Conservation (phyloP, 1,139 yeast species). For the Wickerhamomyces sp. region DNA sequence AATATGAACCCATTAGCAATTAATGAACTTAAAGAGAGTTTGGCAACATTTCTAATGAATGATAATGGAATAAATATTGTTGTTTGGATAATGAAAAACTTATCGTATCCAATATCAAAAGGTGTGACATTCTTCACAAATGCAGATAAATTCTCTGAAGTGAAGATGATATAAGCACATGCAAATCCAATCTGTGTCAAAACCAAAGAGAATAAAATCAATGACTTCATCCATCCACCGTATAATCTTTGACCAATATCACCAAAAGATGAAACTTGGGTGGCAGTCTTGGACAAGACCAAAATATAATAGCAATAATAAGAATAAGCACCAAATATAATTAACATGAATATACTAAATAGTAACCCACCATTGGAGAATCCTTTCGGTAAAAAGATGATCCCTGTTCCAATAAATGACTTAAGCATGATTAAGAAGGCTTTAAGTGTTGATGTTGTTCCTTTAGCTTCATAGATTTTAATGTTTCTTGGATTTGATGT, state of each 20-base stretch:
- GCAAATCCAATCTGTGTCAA: constrained; percentile 74
- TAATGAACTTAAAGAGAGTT: constrained; percentile 61
- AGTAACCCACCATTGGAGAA: constrained; percentile 68
- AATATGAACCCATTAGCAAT: constrained; percentile 64
- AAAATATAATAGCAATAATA: constrained; percentile 66
- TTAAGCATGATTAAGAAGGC: constrained; percentile 66
- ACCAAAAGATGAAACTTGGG: constrained; percentile 66
- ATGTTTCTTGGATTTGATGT: constrained; percentile 18
- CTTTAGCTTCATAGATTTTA: constrained; percentile 28
- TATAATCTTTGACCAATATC: constrained; percentile 63
- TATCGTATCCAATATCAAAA: constrained; percentile 30
- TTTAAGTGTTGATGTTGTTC: constrained; percentile 63
- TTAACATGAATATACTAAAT: constrained; percentile 49
- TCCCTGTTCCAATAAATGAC: constrained; percentile 78
- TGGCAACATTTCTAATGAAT: constrained; percentile 66
- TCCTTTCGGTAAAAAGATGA: constrained; percentile 67
- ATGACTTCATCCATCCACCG: constrained; percentile 54
- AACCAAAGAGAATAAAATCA: constrained; percentile 58
- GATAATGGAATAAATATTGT: constrained; percentile 62
- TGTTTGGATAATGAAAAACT: constrained; percentile 51
- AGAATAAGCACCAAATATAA: constrained; percentile 60
- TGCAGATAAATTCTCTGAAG: constrained; percentile 63
- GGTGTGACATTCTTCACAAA: constrained; percentile 46
- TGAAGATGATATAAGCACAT: constrained; percentile 69
- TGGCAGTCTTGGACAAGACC: constrained; percentile 49